A percentile compares a stretch with the other conserved stretches of the same genome.
These are phyloP conservation scores for Stentor coeruleus DNA, from an alignment of 73 alveolate species.

Conservation along the genomic window DNA sequence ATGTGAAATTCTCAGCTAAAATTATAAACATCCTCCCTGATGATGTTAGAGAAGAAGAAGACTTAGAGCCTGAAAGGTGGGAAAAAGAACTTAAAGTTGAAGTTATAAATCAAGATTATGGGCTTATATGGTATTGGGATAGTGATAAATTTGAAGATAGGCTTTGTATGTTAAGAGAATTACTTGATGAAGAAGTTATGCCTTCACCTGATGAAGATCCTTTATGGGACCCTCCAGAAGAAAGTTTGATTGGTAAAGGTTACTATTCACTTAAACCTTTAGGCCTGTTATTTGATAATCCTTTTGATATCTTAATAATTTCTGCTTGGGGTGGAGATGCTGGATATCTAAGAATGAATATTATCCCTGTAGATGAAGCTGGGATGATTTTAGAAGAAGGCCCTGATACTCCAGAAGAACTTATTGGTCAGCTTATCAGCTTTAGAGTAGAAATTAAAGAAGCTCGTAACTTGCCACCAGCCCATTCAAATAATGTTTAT, in stretches of 20 bases:
- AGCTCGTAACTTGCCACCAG: conserved; percentile 4
- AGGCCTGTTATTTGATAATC: neutral
- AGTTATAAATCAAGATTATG: conserved; percentile 71
- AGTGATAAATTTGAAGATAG: conserved; percentile 71
- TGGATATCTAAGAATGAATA: conserved; percentile 37
- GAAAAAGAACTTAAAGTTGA: conserved; percentile 45
- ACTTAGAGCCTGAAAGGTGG: conserved; percentile 33
- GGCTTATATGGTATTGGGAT: conserved; percentile 66
- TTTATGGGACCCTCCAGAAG: conserved; percentile 79
- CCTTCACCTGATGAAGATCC: conserved; percentile 77
- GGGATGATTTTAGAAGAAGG: conserved; percentile 35
- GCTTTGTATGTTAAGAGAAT: conserved; percentile 61
- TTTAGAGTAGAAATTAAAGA: conserved; percentile 3
- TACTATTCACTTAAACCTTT: conserved; percentile 5
- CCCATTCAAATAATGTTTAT: conserved; percentile 13
- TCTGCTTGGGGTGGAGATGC: conserved; percentile 28
- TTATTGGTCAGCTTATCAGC: neutral
- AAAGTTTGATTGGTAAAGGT: neutral
- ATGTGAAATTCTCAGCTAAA: conserved; percentile 15
- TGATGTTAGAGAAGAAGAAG: conserved; percentile 34
- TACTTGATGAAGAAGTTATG: conserved; percentile 27
- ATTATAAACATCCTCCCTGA: conserved; percentile 35
- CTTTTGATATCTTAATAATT: neutral
- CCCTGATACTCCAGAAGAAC: conserved; percentile 53
- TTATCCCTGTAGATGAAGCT: conserved; percentile 53